phyloP scores from a whole-genome alignment of 2,329 filamentous ascomycete species.

The Aspergillus uvarum region DNA sequence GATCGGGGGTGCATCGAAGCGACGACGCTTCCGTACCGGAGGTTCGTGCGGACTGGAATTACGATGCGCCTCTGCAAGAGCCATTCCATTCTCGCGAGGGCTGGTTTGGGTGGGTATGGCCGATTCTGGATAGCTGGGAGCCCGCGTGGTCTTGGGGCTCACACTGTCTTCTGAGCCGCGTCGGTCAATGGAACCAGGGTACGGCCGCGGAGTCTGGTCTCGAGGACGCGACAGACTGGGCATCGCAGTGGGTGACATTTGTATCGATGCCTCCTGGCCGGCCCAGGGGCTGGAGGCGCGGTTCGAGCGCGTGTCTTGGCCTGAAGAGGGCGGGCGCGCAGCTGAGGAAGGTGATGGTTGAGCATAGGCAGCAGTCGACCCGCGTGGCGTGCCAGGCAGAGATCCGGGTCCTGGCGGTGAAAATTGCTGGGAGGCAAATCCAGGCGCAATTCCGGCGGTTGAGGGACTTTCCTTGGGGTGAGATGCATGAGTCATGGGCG shows the following conservation, averaged over 20 bases:
- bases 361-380: conserved; percentile 41
- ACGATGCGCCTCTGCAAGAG: conserved; percentile 16
- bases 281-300: conserved; percentile 35
- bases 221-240: conserved; percentile 36
- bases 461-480: conserved; percentile 37
- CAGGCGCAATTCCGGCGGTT: conserved; percentile 29
- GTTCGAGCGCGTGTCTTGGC: conserved; percentile 35
- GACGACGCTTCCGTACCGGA: conserved; percentile 50
- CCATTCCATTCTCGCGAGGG: conserved; percentile 29
- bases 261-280: conserved; percentile 29
- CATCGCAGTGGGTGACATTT: conserved; percentile 33
- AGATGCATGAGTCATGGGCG: conserved; percentile 34
- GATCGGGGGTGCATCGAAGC: conserved; percentile 55
- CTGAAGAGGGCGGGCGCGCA: conserved; percentile 39
- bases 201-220: conserved; percentile 30
- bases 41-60: conserved; percentile 31
- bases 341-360: conserved; percentile 40
- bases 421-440: conserved; percentile 35
- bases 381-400: conserved; percentile 51
- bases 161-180: conserved; percentile 71
- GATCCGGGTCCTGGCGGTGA: conserved; percentile 41
- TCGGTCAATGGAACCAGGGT: conserved; percentile 60
- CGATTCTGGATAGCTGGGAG: conserved; percentile 27
- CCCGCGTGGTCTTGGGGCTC: conserved; percentile 67
- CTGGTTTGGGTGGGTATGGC: conserved; percentile 23